A percentile compares a stretch with the other conserved stretches of the same genome.
Evolutionary conservation across 371 early-diverging fungal species (phyloP).

Genomic region (Apophysomyces trapeziformis): DNA sequence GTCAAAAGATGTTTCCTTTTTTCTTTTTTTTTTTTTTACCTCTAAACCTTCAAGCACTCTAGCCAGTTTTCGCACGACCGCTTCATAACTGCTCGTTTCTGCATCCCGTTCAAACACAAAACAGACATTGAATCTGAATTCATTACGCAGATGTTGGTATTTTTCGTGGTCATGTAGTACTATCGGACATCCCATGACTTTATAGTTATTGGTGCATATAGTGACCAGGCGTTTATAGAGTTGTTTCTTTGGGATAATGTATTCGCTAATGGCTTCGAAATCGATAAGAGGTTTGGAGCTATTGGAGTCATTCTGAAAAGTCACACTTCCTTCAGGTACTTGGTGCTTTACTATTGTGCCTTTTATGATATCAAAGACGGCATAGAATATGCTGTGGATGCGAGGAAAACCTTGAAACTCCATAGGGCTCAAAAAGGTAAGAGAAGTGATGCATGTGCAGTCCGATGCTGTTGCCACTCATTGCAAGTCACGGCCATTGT

Average conservation of each 20-base stretch:
- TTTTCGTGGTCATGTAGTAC: constrained; percentile 70
- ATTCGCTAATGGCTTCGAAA: constrained; percentile 88
- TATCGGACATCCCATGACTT: constrained; percentile 82
- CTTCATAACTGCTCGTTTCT: constrained; percentile 77
- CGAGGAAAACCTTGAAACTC: constrained; percentile 75
- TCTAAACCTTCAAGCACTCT: constrained; percentile 76
- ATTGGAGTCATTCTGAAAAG: constrained; percentile 22
- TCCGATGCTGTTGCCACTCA: too few relatives aligned
- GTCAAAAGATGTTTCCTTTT: background rate
- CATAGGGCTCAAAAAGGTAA: constrained; percentile 22
- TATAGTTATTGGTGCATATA: constrained; percentile 72
- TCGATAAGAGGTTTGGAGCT: constrained; percentile 62
- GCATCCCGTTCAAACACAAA: constrained; percentile 88
- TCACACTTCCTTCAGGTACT: constrained; percentile 82
- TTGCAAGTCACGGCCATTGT: too few relatives aligned
- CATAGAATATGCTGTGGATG: constrained; percentile 81
- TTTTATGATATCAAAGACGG: constrained; percentile 83
- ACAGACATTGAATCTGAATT: constrained; percentile 85
- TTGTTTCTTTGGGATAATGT: constrained; percentile 84
- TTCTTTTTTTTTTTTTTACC: constrained; percentile 33
- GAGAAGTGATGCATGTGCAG: too few relatives aligned
- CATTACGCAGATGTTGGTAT: constrained; percentile 72
- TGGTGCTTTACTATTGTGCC: constrained; percentile 87
- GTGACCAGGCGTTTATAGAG: constrained; percentile 81
- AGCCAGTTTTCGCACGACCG: constrained; percentile 82